Evolutionary conservation across 2,329 filamentous ascomycete species (phyloP).

Genomic region (Diatrype stigma): DNA sequence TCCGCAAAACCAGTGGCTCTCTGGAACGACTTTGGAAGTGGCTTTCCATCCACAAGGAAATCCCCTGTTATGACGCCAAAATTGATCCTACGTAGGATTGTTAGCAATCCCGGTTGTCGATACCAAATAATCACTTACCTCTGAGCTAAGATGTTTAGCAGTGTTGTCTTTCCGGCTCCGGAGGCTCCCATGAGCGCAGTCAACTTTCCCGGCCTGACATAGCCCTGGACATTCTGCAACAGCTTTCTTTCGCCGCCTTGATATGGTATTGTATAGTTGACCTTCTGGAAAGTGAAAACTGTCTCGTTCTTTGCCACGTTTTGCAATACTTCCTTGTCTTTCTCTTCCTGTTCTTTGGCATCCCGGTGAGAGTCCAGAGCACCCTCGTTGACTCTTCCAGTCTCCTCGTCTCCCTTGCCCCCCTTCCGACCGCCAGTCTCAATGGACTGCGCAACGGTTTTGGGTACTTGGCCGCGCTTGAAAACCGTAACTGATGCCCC

Average conservation of each 20-base stretch:
- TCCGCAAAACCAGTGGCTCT: conserved; percentile 69
- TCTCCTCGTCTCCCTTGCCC: conserved; percentile 48
- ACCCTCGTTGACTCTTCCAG: conserved; percentile 42
- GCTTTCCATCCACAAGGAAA: conserved; percentile 72
- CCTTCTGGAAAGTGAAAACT: conserved; percentile 49
- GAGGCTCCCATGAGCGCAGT: conserved; percentile 71
- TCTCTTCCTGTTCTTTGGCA: conserved; percentile 11
- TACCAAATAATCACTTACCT: conserved; percentile 67
- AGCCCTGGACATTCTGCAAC: conserved; percentile 75
- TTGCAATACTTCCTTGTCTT: conserved; percentile 31
- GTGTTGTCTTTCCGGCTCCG: conserved; percentile 27
- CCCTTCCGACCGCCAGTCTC: conserved; percentile 41
- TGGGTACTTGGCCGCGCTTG: conserved; percentile 61
- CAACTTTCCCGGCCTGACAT: conserved; percentile 75
- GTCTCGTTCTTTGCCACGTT: conserved; percentile 59
- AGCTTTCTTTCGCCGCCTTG: conserved; percentile 66
- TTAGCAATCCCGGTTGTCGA: conserved; percentile 50
- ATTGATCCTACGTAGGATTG: conserved; percentile 53
- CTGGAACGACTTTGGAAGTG: conserved; percentile 71
- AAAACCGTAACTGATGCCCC: conserved; percentile 57
- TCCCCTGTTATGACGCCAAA: conserved; percentile 74
- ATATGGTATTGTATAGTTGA: conserved; percentile 46
- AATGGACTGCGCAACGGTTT: conserved; percentile 52
- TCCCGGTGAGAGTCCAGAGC: conserved; percentile 12
- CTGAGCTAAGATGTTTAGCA: conserved; percentile 26